Conservation (phyloP, 2,329 filamentous ascomycete species). For the Alternaria sp. region DNA sequence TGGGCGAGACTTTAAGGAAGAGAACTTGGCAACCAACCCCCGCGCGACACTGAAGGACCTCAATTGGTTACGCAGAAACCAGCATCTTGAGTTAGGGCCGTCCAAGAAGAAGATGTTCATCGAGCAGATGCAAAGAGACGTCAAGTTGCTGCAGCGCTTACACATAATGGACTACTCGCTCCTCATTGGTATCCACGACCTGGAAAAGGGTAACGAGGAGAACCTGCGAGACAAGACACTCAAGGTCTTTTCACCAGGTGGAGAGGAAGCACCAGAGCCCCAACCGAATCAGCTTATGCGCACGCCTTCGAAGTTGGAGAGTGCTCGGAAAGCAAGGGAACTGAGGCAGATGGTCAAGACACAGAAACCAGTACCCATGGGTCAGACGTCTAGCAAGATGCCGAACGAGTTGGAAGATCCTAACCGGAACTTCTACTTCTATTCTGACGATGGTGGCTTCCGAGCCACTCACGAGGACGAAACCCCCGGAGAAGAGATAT, state of each 20-base stretch:
- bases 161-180: slow-evolving; percentile 99
- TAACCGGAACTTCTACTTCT: slow-evolving; percentile 82
- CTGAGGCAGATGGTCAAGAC: slow-evolving; percentile 89
- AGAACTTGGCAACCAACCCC: slow-evolving; percentile 85
- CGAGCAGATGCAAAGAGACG: slow-evolving; percentile 86
- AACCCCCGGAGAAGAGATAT: slow-evolving; percentile 84
- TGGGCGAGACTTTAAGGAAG: slow-evolving; percentile 88
- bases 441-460: slow-evolving; percentile 92
- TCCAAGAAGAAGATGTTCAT: slow-evolving; percentile 88
- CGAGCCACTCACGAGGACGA: slow-evolving; percentile 92
- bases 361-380: slow-evolving; percentile 92
- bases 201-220: slow-evolving; percentile 90
- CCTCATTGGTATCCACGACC: slow-evolving; percentile 90
- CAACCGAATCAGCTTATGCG: slow-evolving; percentile 75
- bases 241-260: slow-evolving; percentile 90
- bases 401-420: slow-evolving; percentile 76
- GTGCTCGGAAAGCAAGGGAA: slow-evolving; percentile 86
- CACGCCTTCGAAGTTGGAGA: slow-evolving; percentile 93
- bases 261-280: slow-evolving; percentile 59
- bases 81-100: slow-evolving; percentile 86
- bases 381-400: slow-evolving; percentile 82
- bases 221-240: slow-evolving; percentile 89
- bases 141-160: slow-evolving; percentile 81
- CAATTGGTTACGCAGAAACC: slow-evolving; percentile 89
- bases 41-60: slow-evolving; percentile 94